Base-by-base conservation (phyloP, 2,329 filamentous ascomycete genomes). In the Sclerotiophoma versabilis region DNA sequence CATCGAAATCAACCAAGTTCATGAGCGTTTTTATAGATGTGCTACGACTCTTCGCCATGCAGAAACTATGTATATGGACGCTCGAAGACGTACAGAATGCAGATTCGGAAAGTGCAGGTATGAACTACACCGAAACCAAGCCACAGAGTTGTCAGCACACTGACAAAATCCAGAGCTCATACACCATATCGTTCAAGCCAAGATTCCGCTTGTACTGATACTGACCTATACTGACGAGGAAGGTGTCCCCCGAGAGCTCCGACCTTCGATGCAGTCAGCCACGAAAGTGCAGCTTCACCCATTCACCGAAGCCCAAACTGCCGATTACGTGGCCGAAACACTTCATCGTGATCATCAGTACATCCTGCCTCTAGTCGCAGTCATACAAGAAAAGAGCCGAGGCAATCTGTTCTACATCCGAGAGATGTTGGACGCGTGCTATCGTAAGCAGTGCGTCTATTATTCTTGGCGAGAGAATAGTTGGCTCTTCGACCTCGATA, bases 331-430 rank as follows among this genome's bases (percentile, higher is more conserved):
- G 19, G 86, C 91, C 7, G 83, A 87, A 32, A 96, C 93, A 0
- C 83, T 98, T 42, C 91, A 90, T 66, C 84, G 91, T 50, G 76
- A 82, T 7, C 84, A 83, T 52, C 86, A 91, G 27, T 89, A 92
- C 39, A 84, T 95, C 1, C 78, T 90, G 1, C 88, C 92, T 0
- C 80, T 98, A 15, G 90, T 91, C 2, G 85, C 92, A 6, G 90
- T 96, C 9, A 86, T 97, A 5, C 90, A 96, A 71, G 92, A 93
- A 66, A 96, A 95, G 76, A 93, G 91, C 8, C 85, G 85, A 22
- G 93, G 93, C 1, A 96, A 96, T 58, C 89, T 92, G 0, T 97
- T 96, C 68, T 96, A 95, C 68, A 90, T 96, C 73, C 84, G 91
- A 49, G 91, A 96, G 75, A 96, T 97, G 84, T 83, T 97, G 4